Conservation (phyloP, 306 rosid species). For the Echinosophora koreensis region DNA sequence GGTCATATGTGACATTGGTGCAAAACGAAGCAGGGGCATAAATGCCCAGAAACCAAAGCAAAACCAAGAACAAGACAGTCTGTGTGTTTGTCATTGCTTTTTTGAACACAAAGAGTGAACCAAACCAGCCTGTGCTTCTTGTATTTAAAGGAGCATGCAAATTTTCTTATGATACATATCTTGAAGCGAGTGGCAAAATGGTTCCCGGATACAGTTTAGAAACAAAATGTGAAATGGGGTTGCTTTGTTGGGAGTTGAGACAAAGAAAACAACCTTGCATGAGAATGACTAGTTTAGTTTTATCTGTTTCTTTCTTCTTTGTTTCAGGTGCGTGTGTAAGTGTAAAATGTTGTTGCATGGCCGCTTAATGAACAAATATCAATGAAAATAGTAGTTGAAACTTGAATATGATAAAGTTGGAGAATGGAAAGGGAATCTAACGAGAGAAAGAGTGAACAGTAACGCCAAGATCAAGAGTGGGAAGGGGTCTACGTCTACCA, state of each 20-base stretch:
- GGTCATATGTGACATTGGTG: conserved; percentile 79
- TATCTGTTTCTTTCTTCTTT: background rate
- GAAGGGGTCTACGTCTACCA: conserved; percentile 20
- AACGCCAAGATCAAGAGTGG: too few relatives aligned
- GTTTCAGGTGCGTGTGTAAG: background rate
- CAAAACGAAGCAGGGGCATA: conserved; percentile 53
- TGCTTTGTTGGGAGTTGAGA: too few relatives aligned
- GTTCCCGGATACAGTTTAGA: too few relatives aligned
- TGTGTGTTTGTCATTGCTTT: conserved; percentile 56
- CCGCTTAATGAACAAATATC: conserved; percentile 41
- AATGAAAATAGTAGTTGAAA: conserved; percentile 12
- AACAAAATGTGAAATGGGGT: too few relatives aligned
- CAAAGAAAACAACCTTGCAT: conserved; percentile 25
- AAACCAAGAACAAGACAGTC: conserved; percentile 44
- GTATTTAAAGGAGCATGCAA: conserved; percentile 25
- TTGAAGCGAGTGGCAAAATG: too few relatives aligned
- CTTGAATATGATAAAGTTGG: conserved; percentile 39
- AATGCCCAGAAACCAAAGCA: conserved; percentile 55
- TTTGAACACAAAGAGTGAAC: background rate
- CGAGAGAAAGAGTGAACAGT: background rate
- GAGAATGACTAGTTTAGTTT: conserved; percentile 48
- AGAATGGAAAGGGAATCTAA: conserved; percentile 46
- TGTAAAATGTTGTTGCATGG: conserved; percentile 51
- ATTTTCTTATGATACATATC: too few relatives aligned
- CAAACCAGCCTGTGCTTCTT: conserved; percentile 8